Base-by-base conservation (phyloP, 805 yeast species). In the Candida loeiensis region DNA sequence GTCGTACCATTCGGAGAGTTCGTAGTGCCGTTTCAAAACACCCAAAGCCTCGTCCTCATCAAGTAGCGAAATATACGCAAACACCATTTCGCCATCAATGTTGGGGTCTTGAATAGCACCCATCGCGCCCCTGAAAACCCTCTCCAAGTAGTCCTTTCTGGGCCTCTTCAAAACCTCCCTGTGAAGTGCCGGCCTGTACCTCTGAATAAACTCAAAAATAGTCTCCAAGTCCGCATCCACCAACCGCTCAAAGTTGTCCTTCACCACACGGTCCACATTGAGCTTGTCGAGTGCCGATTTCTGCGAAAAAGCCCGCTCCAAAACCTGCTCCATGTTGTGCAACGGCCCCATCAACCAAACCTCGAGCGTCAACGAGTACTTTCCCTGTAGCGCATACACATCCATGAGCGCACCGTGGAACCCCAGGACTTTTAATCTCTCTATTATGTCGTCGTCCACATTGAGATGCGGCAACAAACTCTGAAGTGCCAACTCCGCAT, bases 401-500 rank as follows among this genome's bases (percentile, higher is more conserved):
- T 72, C 66, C 41, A 80, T 68, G 34, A 88, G 63, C 0, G 83
- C 88, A 28, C 74, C 68, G 50, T 68, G 71, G 53, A 77, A 85
- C 11, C 73, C 71, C 1, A 79, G 80, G 21, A 73, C 66, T 36
- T 72, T 72, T 37, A 86, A 65, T 35, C 72, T 64, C 13, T 69
- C 70, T 68, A 17, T 75, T 63, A 49, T 78, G 71, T 0, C 73
- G 62, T 0, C 91, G 87, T 37, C 74, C 78, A 54, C 82, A 83
- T 19, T 22, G 32, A 39, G 21, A 1, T 71, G 68, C 0, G 95
- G 77, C 1, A 91, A 55, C 13, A 93, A 56, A 34, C 88, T 74
- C 50, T 82, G 86, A 7, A 89, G 58, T 9, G 95, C 90, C 33
- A 84, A 66, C 55, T 91, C 91, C 49, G 86, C 77, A 44, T 85